Percentiles rank a stretch among this genome's conserved stretches.
Conservation (phyloP, 495 filamentous ascomycete species). For the Aspergillus sclerotiicarbonarius region DNA sequence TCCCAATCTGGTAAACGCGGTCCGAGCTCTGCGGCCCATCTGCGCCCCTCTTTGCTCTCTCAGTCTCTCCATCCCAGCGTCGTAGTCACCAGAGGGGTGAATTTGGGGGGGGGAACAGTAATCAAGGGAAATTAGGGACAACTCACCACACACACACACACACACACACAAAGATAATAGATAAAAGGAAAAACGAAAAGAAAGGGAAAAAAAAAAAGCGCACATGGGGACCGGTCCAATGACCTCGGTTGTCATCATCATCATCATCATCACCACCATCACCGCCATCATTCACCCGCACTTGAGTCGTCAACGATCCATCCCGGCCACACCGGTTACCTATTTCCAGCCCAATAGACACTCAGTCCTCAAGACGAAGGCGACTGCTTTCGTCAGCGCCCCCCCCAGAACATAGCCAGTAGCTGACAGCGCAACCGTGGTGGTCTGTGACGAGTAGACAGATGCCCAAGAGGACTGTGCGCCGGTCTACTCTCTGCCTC, state of each 20-base stretch:
- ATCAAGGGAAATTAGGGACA: neutral
- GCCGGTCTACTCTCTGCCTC: constrained; percentile 10
- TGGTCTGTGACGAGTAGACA: constrained; percentile 24
- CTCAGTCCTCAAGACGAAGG: neutral
- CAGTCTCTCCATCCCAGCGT: neutral
- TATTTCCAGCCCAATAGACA: neutral
- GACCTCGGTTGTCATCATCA: neutral
- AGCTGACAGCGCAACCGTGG: constrained; percentile 19
- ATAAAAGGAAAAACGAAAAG: neutral
- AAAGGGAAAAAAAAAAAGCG: neutral
- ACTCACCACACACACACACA: neutral
- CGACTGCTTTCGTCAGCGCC: constrained; percentile 19
- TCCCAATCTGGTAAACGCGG: constrained; percentile 22
- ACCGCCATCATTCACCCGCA: neutral
- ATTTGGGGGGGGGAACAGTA: neutral
- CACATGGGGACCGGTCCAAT: neutral
- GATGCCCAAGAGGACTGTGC: constrained; percentile 25
- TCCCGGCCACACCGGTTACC: neutral
- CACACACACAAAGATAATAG: neutral
- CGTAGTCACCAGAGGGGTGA: neutral
- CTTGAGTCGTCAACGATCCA: neutral
- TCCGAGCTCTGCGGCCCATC: constrained; percentile 11
- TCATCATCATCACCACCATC: too few relatives aligned
- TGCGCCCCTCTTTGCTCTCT: neutral
- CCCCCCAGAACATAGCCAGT: constrained; percentile 11